phyloP scores from a whole-genome alignment of 2,329 filamentous ascomycete genomes.

The Aspergillus calidoustus region DNA sequence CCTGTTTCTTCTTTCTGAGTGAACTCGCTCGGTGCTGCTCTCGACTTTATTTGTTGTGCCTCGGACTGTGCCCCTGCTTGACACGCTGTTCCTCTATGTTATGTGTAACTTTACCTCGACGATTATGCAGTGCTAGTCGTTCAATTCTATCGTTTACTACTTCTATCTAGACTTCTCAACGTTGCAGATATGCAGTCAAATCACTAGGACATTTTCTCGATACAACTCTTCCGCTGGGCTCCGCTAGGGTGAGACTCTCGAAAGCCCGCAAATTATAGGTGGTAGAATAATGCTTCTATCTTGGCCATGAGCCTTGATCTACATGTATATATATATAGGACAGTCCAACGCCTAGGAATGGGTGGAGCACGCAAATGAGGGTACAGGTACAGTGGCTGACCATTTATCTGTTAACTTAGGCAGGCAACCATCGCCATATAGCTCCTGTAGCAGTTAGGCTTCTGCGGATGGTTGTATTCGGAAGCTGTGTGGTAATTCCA shows the following conservation, averaged over 20 bases:
- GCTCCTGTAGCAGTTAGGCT: background rate
- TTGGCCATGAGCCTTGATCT: background rate
- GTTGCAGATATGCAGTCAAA: slow-evolving; percentile 7
- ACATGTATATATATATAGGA: background rate
- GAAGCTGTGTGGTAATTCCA: background rate
- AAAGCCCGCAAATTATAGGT: background rate
- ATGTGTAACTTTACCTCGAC: slow-evolving; percentile 39
- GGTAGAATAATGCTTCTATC: background rate
- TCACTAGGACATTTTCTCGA: background rate
- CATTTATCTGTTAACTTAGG: background rate
- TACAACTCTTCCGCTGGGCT: background rate
- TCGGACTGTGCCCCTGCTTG: slow-evolving; percentile 27
- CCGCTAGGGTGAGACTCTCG: background rate
- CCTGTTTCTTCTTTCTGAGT: slow-evolving; percentile 29
- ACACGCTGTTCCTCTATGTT: slow-evolving; percentile 25
- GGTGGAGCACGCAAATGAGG: background rate
- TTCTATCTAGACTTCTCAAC: background rate
- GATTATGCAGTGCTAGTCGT: slow-evolving; percentile 36
- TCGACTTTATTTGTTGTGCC: slow-evolving; percentile 15
- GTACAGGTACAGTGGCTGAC: background rate
- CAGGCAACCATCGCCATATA: background rate
- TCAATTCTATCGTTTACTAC: slow-evolving; percentile 11
- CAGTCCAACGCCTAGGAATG: background rate
- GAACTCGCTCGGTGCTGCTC: slow-evolving; percentile 19
- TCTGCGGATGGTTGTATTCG: background rate